Evolutionary conservation across 768 basidiomycete species (phyloP), one percentile per base, ranked within the genome.

Genomic region (Auricularia sp.): DNA sequence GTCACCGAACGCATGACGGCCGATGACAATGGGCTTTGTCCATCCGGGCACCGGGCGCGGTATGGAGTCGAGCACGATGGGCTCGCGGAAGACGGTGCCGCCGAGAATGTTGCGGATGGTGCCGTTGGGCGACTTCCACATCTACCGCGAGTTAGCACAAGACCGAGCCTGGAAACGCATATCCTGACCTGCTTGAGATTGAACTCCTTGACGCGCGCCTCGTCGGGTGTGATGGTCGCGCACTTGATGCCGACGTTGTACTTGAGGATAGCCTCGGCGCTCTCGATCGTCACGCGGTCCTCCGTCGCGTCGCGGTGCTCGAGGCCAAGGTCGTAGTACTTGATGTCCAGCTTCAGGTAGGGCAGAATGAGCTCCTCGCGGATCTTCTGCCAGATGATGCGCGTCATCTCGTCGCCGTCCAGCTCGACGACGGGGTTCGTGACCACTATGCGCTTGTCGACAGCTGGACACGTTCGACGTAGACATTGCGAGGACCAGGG

Each of bases 341-440:
- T 98, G 83, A 99, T 91, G 72, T 99, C 92, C 43, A 99, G 79
- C 78, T 94, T 83, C 61, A 99, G 82, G 73, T 94, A 97, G 8
- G 97, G 97, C 59, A 97, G 82, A 72, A 99, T 96, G 71, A 99
- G 87, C 92, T 96, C 93, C 71, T 97, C 90, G 65, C 91, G 82
- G 72, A 95, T 94, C 81, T 93, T 93, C 84, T 93, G 94, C 93
- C 92, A 98, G 74, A 98, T 99, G 72, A 99, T 97, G 69, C 96
- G 82, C 39, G 96, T 99, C 96, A 98, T 98, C 78, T 99, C 96
- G 77, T 97, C 95, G 59, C 94, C 94, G 74, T 98, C 94, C 62
- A 98, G 84, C 78, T 97, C 94, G 60, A 97, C 93, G 58, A 97
- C 84, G 5, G 93, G 93, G 71, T 94, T 93, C 72, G 83, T 78